Evolutionary conservation across 1,284 basidiomycete species (phyloP).

Genomic region (Fistulinella cinereoalba): DNA sequence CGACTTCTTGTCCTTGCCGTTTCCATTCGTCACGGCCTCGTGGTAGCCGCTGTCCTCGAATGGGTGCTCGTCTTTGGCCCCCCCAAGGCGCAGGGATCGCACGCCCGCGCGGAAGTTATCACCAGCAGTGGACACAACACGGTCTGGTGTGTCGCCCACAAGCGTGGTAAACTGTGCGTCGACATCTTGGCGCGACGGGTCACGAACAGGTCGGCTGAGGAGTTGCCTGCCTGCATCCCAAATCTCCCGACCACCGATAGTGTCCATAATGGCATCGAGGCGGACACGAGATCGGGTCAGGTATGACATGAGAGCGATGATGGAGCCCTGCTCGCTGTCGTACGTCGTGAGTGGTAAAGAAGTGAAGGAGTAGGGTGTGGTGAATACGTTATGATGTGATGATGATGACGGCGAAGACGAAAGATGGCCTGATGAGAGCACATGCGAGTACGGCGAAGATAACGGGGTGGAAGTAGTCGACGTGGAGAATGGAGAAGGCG

Average conservation of each 20-base stretch:
- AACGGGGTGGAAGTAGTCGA: constrained; percentile 33
- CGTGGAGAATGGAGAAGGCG: constrained; percentile 33
- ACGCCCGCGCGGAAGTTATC: constrained; percentile 71
- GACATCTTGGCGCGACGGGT: constrained; percentile 19
- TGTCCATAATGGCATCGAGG: constrained; percentile 81
- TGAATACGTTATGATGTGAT: constrained; percentile 26
- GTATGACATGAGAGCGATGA: constrained; percentile 52
- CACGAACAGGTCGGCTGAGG: constrained; percentile 42
- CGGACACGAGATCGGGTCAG: constrained; percentile 46
- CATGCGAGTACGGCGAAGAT: constrained; percentile 30
- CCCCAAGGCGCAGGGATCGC: constrained; percentile 51
- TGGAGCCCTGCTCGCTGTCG: constrained; percentile 30
- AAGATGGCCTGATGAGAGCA: constrained; percentile 24
- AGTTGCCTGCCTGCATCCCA: constrained; percentile 70
- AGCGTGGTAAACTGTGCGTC: constrained; percentile 70
- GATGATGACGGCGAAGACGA: constrained; percentile 29
- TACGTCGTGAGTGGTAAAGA: constrained; percentile 29
- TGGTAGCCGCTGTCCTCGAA: constrained; percentile 32
- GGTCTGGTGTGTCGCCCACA: constrained; percentile 62
- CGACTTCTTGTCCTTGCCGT: constrained; percentile 23
- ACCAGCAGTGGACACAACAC: constrained; percentile 61
- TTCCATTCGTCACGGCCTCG: constrained; percentile 18
- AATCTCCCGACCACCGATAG: constrained; percentile 71
- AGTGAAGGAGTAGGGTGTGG: constrained; percentile 30
- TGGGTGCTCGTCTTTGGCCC: constrained; percentile 27